Conservation (phyloP, 768 basidiomycete species). For the Scleroderma citrinum region DNA sequence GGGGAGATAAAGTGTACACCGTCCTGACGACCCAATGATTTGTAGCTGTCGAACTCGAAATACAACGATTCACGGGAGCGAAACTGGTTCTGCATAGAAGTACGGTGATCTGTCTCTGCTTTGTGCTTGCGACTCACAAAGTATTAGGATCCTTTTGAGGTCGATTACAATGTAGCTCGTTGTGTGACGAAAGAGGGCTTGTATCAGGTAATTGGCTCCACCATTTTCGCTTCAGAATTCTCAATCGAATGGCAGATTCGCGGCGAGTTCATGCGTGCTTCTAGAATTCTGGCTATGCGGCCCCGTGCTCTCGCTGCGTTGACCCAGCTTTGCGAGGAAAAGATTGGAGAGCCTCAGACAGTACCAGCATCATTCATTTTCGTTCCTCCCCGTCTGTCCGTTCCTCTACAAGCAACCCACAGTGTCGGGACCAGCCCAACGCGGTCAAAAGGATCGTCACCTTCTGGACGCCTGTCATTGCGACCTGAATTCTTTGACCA, state of each 20-base stretch:
- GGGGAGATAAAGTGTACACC: neutral
- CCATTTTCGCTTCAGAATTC: neutral
- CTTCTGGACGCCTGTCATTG: slow-evolving; percentile 48
- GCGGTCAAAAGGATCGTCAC: slow-evolving; percentile 40
- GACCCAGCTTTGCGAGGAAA: slow-evolving; percentile 88
- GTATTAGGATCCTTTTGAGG: slow-evolving; percentile 88
- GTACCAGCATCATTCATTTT: slow-evolving; percentile 38
- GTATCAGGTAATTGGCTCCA: slow-evolving; percentile 58
- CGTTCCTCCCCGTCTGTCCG: slow-evolving; percentile 38
- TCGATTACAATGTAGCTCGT: slow-evolving; percentile 92
- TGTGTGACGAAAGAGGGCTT: slow-evolving; percentile 96
- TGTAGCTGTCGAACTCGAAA: slow-evolving; percentile 45
- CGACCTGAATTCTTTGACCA: slow-evolving; percentile 43
- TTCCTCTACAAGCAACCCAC: slow-evolving; percentile 67
- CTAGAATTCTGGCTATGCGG: slow-evolving; percentile 71
- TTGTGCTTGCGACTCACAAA: slow-evolving; percentile 1
- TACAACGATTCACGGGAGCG: slow-evolving; percentile 76
- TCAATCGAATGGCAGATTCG: slow-evolving; percentile 62
- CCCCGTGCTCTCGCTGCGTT: slow-evolving; percentile 79
- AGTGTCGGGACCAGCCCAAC: slow-evolving; percentile 58
- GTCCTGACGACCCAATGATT: slow-evolving; percentile 5
- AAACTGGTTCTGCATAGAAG: slow-evolving; percentile 95
- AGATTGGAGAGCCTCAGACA: slow-evolving; percentile 44
- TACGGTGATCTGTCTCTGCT: slow-evolving; percentile 26
- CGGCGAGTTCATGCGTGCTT: slow-evolving; percentile 96